Base-by-base conservation (phyloP, 2,329 filamentous ascomycete species). In the Fusarium subglutinans region DNA sequence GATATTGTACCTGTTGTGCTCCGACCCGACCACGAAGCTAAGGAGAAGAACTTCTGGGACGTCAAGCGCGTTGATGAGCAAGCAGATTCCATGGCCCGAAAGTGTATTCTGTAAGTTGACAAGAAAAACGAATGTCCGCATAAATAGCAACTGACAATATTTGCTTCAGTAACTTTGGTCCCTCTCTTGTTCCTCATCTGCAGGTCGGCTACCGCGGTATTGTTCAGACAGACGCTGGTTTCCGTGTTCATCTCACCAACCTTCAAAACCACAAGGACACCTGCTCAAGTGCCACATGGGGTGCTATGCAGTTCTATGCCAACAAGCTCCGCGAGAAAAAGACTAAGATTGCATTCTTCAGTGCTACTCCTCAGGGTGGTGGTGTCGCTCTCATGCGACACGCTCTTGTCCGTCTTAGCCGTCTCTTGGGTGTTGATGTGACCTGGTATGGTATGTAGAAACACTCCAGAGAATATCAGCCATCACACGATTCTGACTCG, bases 371-470 rank as follows among this genome's bases (percentile, higher is more conserved):
- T 4, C 93, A 95, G 79, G 93, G 93, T n/a, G 93, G 93, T 56
- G 93, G 93, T 47, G 93, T 96, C 14, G 93, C 93, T 10, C 85
- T 95, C 56, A 96, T 96, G 93, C 87, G 93, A 33, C 93, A 96
- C 80, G 92, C 93, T 15, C 81, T 96, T 37, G 89, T 95, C 53
- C 88, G 94, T 59, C 93, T 95, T 77, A 88, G 92, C 33, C 87
- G 89, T 63, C 84, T 90, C 8, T 79, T 94, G 50, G 91, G 89
- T 2, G 90, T 94, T 3, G 88, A 95, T 70, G 85, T 93, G 76
- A 90, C 88, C 64, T 96, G 94, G 94, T 95, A 88, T 83, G 89
- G 86, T 88, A 81, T 64, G 85, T 84, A 9, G 28, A 20, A 14
- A 44, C 3, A 20, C 45, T 13, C 9, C 35, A 5, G 12, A 24